phyloP scores from a whole-genome alignment of 805 yeast genomes.

The Clavispora carvajalis region DNA sequence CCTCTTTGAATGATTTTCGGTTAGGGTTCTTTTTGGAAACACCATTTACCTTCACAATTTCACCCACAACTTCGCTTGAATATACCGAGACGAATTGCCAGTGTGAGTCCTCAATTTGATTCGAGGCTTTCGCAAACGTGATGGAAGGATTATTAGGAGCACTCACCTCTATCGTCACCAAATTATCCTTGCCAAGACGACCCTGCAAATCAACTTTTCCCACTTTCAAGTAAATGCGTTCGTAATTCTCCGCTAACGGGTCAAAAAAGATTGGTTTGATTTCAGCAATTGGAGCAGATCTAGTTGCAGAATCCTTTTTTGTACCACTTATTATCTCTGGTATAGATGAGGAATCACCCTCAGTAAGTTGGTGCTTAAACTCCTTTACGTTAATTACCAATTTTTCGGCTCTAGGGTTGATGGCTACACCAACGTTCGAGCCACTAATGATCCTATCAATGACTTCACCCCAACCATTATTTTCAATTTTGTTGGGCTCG shows the following conservation, averaged over 20 bases:
- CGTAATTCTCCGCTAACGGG: constrained; percentile 54
- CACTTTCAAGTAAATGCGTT: constrained; percentile 53
- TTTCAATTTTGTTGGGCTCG: constrained; percentile 21
- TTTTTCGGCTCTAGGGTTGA: constrained; percentile 74
- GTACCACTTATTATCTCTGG: not conserved
- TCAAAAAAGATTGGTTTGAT: constrained; percentile 63
- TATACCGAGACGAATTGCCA: constrained; percentile 76
- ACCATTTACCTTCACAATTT: constrained; percentile 60
- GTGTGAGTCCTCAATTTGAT: constrained; percentile 42
- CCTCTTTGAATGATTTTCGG: constrained; percentile 40
- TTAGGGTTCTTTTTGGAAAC: constrained; percentile 37
- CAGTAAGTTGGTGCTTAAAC: constrained; percentile 45
- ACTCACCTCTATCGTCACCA: constrained; percentile 49
- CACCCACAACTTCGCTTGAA: constrained; percentile 70
- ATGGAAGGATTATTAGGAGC: constrained; percentile 47
- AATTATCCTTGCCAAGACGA: constrained; percentile 29
- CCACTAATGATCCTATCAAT: constrained; percentile 75
- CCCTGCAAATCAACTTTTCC: constrained; percentile 42
- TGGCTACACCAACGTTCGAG: constrained; percentile 68
- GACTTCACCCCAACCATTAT: constrained; percentile 87
- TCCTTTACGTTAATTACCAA: constrained; percentile 70
- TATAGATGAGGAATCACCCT: constrained; percentile 2
- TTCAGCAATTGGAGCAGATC: constrained; percentile 53
- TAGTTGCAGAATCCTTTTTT: constrained; percentile 20
- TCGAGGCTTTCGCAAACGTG: constrained; percentile 62